These are phyloP conservation scores for Myxozyma neglecta DNA, from an alignment of 805 yeast species.

Conservation along the genomic window DNA sequence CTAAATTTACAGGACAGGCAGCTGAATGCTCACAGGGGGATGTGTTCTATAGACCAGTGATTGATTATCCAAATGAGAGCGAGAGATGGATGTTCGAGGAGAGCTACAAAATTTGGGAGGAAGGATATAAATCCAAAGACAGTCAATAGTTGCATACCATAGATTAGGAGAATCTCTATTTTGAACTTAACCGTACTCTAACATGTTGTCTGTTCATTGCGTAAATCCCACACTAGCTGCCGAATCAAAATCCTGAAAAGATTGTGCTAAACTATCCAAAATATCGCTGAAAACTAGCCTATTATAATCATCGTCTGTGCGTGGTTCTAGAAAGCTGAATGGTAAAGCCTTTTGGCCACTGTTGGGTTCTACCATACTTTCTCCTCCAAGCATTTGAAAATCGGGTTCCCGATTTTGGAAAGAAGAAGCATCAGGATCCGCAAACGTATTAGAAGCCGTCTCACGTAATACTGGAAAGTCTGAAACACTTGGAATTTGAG, in stretches of 20 bases:
- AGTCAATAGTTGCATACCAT: no score
- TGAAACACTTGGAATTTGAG: not conserved
- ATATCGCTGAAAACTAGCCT: constrained; percentile 16
- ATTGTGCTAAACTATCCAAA: constrained; percentile 17
- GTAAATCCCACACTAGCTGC: constrained; percentile 25
- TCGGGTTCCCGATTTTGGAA: not conserved
- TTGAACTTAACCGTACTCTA: not conserved
- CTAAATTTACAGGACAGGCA: constrained; percentile 9
- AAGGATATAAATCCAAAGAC: not conserved
- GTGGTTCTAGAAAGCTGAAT: not conserved
- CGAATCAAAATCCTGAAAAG: constrained; percentile 29
- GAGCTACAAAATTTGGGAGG: constrained; percentile 2
- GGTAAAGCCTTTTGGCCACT: not conserved
- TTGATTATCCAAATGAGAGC: constrained; percentile 10
- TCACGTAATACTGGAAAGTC: constrained; percentile 1
- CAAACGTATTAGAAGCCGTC: not conserved
- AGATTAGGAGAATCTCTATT: not conserved
- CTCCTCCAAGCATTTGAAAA: not conserved
- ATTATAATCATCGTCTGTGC: not conserved
- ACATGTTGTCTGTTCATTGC: not conserved
- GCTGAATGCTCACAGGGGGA: constrained; percentile 16
- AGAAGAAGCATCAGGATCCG: not conserved
- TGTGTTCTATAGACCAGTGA: constrained; percentile 8
- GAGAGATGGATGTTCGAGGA: constrained; percentile 16
- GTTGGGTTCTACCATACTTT: not conserved